phyloP scores from a whole-genome alignment of 257 asterid genomes.

The Nicotiana sylvestris region DNA sequence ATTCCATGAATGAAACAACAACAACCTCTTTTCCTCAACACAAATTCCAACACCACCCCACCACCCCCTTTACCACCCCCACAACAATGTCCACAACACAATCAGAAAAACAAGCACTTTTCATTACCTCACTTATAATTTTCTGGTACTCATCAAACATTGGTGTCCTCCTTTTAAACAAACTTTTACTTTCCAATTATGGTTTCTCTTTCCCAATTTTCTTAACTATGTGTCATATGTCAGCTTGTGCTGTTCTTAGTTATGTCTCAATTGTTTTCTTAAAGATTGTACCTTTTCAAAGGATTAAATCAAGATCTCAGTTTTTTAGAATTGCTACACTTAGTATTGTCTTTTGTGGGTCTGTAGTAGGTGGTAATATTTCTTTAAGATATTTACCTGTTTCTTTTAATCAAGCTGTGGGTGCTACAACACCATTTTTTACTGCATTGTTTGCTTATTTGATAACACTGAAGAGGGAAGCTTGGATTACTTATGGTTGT shows the following conservation, averaged over 20 bases:
- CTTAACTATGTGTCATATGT: constrained; percentile 99
- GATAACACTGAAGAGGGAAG: constrained; percentile 74
- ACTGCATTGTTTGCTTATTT: constrained; percentile 86
- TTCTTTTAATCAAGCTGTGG: constrained; percentile 93
- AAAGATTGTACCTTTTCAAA: constrained; percentile 71
- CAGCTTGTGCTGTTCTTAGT: constrained; percentile 90
- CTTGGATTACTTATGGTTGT: constrained; percentile 72
- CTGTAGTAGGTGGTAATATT: constrained; percentile 95
- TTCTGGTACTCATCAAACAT: constrained; percentile 84
- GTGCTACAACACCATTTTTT: constrained; percentile 95
- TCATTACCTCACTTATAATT: constrained; percentile 50
- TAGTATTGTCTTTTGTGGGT: constrained; percentile 77
- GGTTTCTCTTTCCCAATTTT: constrained; percentile 78
- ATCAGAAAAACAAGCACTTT: constrained; percentile 39
- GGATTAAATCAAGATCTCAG: constrained; percentile 80
- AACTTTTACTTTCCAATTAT: constrained; percentile 73
- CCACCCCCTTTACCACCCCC: not conserved
- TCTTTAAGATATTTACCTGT: constrained; percentile 77
- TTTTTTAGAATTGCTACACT: constrained; percentile 67
- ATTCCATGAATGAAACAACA: constrained; percentile 5
- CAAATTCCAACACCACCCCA: constrained; percentile 22
- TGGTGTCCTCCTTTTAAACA: constrained; percentile 92
- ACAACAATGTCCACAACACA: constrained; percentile 26
- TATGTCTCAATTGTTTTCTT: constrained; percentile 70
- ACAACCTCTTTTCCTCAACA: not conserved